phyloP scores from a whole-genome alignment of 2,329 filamentous ascomycete species.

The Aspergillus quadricinctus region DNA sequence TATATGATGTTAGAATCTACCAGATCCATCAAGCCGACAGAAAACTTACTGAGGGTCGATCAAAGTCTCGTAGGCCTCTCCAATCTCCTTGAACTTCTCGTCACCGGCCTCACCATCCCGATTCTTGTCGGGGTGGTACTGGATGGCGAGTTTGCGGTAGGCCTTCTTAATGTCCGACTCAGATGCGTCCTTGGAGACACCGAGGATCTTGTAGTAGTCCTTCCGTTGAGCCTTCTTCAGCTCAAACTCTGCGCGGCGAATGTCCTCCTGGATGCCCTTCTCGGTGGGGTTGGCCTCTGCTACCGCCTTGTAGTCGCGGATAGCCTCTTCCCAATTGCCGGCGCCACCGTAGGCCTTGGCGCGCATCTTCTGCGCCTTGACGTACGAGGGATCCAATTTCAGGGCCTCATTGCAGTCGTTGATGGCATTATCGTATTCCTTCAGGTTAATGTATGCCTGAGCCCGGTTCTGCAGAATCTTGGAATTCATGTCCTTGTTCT shows the following conservation, averaged over 20 bases:
- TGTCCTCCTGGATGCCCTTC: constrained; percentile 72
- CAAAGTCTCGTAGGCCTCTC: constrained; percentile 93
- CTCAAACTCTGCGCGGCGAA: constrained; percentile 86
- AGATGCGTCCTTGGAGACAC: constrained; percentile 76
- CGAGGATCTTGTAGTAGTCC: constrained; percentile 98
- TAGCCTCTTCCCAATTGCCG: constrained; percentile 87
- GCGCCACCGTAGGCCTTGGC: constrained; percentile 82
- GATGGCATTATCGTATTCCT: constrained; percentile 77
- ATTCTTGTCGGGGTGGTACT: constrained; percentile 98
- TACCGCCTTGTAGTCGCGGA: constrained; percentile 83
- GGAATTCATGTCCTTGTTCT: constrained; percentile 87
- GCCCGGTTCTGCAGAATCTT: constrained; percentile 94
- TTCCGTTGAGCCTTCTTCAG: constrained; percentile 97
- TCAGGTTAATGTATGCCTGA: constrained; percentile 72
- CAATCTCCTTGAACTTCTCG: constrained; percentile 95
- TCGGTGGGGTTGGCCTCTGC: constrained; percentile 80
- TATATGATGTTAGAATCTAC: constrained; percentile 31
- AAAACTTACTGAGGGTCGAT: constrained; percentile 81
- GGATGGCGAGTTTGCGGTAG: constrained; percentile 89
- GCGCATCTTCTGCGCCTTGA: constrained; percentile 88
- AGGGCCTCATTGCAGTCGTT: constrained; percentile 82
- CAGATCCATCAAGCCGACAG: neutral
- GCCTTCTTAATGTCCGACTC: constrained; percentile 92
- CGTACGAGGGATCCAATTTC: constrained; percentile 75
- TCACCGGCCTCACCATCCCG: constrained; percentile 72